Percentiles rank a stretch among this genome's conserved stretches.
phyloP scores from a whole-genome alignment of 2,329 filamentous ascomycete genomes.

The Neonectria hederae region DNA sequence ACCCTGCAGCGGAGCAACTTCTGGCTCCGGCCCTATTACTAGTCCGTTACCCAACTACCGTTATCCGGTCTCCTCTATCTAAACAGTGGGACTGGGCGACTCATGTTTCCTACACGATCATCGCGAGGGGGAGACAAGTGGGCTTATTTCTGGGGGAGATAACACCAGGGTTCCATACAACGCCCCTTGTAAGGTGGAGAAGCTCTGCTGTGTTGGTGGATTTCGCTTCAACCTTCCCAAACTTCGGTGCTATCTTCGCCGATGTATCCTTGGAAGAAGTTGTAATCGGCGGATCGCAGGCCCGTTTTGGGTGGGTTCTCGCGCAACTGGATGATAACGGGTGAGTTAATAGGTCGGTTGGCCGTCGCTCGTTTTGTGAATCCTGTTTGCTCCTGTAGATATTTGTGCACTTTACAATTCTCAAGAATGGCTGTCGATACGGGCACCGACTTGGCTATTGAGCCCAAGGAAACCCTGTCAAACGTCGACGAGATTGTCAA shows the following conservation, averaged over 20 bases:
- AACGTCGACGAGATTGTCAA: background rate
- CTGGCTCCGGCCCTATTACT: conserved; percentile 5
- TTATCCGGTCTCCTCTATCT: background rate
- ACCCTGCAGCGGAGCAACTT: background rate
- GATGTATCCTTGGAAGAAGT: background rate
- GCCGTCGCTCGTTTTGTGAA: background rate
- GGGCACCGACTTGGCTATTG: conserved; percentile 10
- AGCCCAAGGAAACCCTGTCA: conserved; percentile 8
- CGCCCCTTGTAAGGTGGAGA: conserved; percentile 17
- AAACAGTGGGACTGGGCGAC: conserved; percentile 9
- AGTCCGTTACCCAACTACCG: background rate
- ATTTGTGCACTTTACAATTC: background rate
- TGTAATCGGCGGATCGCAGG: background rate
- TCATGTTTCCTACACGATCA: background rate
- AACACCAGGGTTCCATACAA: conserved; percentile 7
- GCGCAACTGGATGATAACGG: background rate
- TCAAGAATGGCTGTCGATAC: conserved; percentile 15
- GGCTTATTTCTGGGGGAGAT: background rate
- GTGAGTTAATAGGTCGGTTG: conserved; percentile 3
- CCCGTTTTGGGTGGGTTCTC: background rate
- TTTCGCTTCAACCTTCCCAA: conserved; percentile 9
- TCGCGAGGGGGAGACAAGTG: conserved; percentile 4
- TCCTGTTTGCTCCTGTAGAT: conserved; percentile 1
- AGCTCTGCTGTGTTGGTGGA: background rate
- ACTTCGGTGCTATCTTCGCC: conserved; percentile 3